Percentiles rank a stretch among this genome's conserved stretches.
These are phyloP conservation scores for Thraustochytrium sp. DNA, from an alignment of 352 stramenopile genomes.

Conservation along the genomic window DNA sequence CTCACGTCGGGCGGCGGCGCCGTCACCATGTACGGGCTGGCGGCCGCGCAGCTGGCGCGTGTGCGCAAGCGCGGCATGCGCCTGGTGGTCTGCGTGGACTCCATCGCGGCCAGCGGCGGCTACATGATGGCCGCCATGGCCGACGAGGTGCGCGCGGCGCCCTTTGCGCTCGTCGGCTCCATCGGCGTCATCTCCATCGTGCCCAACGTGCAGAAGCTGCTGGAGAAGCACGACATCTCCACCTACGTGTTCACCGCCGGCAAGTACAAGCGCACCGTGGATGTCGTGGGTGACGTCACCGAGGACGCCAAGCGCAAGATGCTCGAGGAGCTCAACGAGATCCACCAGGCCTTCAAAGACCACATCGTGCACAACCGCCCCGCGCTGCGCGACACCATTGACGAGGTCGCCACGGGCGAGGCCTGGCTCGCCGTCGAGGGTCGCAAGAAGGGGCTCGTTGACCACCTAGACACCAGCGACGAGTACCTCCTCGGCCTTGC, in stretches of 20 bases:
- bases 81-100: conserved; percentile 68
- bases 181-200: conserved; percentile 70
- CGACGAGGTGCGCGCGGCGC: conserved; percentile 63
- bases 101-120: conserved; percentile 67
- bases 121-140: conserved; percentile 75
- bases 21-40: conserved; percentile 68
- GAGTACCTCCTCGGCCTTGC: conserved; percentile 55
- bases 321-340: conserved; percentile 57
- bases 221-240: conserved; percentile 65
- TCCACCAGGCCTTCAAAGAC: conserved; percentile 64
- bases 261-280: conserved; percentile 70
- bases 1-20: conserved; percentile 66
- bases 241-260: conserved; percentile 60
- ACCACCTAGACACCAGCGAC: conserved; percentile 67
- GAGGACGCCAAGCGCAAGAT: conserved; percentile 63
- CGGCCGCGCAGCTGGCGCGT: conserved; percentile 60
- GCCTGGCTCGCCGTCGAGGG: conserved; percentile 68
- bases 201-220: conserved; percentile 66
- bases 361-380: conserved; percentile 64
- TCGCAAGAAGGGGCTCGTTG: conserved; percentile 59
- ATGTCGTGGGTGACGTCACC: conserved; percentile 66
- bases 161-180: conserved; percentile 66
- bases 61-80: conserved; percentile 60
- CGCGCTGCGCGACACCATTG: conserved; percentile 58
- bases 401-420: conserved; percentile 67